Evolutionary conservation across 306 rosid genomes (phyloP), one percentile per base, ranked within the genome.

Genomic region (Ormosia emarginata): DNA sequence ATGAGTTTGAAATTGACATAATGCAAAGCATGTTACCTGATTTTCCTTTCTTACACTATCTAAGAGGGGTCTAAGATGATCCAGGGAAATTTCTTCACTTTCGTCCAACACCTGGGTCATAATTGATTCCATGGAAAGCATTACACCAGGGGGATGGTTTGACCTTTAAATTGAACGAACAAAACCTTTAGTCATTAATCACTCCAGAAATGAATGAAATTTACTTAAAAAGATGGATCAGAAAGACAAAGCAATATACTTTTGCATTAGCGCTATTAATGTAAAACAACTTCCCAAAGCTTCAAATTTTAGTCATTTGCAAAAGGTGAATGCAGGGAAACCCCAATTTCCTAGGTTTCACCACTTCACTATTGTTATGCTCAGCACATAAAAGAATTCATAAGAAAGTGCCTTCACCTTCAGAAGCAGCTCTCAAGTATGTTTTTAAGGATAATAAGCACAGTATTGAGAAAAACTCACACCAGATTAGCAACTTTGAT

Each of bases 41-140:
- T 86, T 89, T 86, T 89, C 93, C 85, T 86, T 94, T 73, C 59
- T 71, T 12, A 89, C 79, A 50, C 94, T 86, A 49, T 86, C 83
- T 81, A 94, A 80, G n/a, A 94, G 82, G 37, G 92, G 84, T 39
- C 71, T 64, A 10, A 94, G 90, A 84, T 90, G 88, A 82, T 87
- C 90, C 2, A 69, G 6, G n/a, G 98, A 87, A 80, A 92, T 79
- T 41, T 88, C 91, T 62, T 94, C 98, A 61, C 92, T 88, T 78
- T 92, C 97, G 2, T 90, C 65, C 34, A 94, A 53, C 56, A 89
- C 83, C 82, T 77, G 29, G 7, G 85, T 90, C 97, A 94, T 90
- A 85, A 94, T 87, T 34, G 67, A 17, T 86, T 91, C 90, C 91
- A 94, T 90, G 53, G 88, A 82, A 61, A 79, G 67, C 75, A 88